Percentiles rank a stretch among this genome's conserved stretches.
Evolutionary conservation across 345 rosid species (phyloP).

Genomic region (Camelina neglecta): DNA sequence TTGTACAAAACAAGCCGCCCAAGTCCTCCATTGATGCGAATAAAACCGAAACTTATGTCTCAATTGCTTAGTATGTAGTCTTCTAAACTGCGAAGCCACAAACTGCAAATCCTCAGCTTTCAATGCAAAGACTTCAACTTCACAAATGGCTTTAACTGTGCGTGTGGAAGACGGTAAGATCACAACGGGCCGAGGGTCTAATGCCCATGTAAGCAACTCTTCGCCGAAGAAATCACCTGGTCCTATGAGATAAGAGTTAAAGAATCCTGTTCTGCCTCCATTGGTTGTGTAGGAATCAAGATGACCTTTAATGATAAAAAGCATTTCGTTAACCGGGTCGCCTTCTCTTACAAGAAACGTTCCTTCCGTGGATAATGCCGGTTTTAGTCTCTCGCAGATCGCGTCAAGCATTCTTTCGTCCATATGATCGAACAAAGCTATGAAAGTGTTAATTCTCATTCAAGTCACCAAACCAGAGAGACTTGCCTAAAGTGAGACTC

Average conservation of each 20-base stretch:
- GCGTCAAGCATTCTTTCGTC: slow-evolving; percentile 94
- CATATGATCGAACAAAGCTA: slow-evolving; percentile 76
- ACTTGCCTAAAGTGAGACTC: too few relatives aligned
- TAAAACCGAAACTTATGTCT: slow-evolving; percentile 81
- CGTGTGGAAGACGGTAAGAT: slow-evolving; percentile 82
- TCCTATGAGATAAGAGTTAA: slow-evolving; percentile 77
- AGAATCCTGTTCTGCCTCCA: slow-evolving; percentile 88
- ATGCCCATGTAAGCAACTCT: slow-evolving; percentile 87
- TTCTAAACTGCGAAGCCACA: slow-evolving; percentile 80
- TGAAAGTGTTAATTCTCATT: too few relatives aligned
- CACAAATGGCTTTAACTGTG: slow-evolving; percentile 74
- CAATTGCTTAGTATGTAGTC: slow-evolving; percentile 82
- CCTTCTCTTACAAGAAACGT: slow-evolving; percentile 85
- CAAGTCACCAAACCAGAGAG: too few relatives aligned
- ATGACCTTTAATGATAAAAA: slow-evolving; percentile 84
- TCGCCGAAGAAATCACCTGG: slow-evolving; percentile 90
- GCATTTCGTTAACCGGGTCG: slow-evolving; percentile 88
- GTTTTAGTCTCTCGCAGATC: slow-evolving; percentile 80
- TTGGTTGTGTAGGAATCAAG: slow-evolving; percentile 89
- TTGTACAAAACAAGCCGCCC: slow-evolving; percentile 91
- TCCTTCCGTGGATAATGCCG: slow-evolving; percentile 47
- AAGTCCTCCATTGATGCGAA: slow-evolving; percentile 88
- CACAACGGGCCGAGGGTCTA: slow-evolving; percentile 70
- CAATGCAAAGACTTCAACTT: slow-evolving; percentile 87
- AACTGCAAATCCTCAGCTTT: slow-evolving; percentile 78